Percentiles rank a stretch among this genome's conserved stretches.
phyloP scores from a whole-genome alignment of 805 yeast genomes.

The Kurtzmaniella fragi region DNA sequence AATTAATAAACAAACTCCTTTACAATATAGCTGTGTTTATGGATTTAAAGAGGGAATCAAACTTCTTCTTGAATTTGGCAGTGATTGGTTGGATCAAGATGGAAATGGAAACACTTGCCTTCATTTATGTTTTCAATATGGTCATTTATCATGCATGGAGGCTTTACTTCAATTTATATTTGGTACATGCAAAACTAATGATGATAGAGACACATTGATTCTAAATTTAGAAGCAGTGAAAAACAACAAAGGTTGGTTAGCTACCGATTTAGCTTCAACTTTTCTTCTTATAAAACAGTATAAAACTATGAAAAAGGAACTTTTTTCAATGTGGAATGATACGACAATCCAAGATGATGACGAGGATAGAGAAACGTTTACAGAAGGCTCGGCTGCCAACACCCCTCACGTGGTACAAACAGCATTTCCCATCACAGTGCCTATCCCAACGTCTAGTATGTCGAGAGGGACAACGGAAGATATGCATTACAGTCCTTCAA shows the following conservation, averaged over 20 bases:
- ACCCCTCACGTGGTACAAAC: not conserved
- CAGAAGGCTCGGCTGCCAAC: no score
- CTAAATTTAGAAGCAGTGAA: conserved; percentile 15
- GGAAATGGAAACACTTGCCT: conserved; percentile 31
- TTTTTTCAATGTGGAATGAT: conserved; percentile 7
- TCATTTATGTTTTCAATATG: conserved; percentile 35
- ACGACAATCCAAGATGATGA: conserved; percentile 1
- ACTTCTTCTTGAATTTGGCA: conserved; percentile 37
- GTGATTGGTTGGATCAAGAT: conserved; percentile 27
- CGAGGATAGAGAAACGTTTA: no score
- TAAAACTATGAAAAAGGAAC: conserved; percentile 16
- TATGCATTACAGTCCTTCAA: not conserved
- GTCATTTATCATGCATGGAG: conserved; percentile 25
- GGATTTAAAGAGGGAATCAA: conserved; percentile 35
- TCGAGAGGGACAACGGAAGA: not conserved
- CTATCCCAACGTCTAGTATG: not conserved
- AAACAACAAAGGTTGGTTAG: conserved; percentile 29
- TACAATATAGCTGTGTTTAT: conserved; percentile 29
- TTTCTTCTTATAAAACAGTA: conserved; percentile 24
- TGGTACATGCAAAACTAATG: conserved; percentile 1
- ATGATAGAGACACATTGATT: conserved; percentile 7
- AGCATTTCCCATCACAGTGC: not conserved
- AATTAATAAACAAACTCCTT: conserved; percentile 25
- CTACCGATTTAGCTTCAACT: conserved; percentile 26
- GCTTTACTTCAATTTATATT: conserved; percentile 15